phyloP scores from a whole-genome alignment of 192 early-diverging fungal species.

The Coemansia sp. region DNA sequence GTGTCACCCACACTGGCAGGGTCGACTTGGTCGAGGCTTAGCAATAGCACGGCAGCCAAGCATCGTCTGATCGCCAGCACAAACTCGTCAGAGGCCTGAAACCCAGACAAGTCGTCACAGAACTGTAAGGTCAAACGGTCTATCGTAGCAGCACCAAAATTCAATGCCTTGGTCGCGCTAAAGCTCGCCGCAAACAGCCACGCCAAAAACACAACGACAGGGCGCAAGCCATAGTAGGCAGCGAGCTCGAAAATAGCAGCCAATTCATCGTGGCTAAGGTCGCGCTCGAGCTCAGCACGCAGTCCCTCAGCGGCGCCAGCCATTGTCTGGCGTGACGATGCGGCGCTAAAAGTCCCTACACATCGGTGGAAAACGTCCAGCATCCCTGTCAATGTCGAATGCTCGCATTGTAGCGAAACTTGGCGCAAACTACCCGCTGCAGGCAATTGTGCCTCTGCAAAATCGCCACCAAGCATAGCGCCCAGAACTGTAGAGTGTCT shows the following conservation, averaged over 20 bases:
- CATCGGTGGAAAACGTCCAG: conserved; percentile 20
- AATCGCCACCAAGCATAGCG: conserved; percentile 31
- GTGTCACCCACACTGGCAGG: not conserved
- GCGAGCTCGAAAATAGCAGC: conserved; percentile 21
- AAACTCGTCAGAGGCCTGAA: not conserved
- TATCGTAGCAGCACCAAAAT: not conserved
- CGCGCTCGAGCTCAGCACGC: not conserved
- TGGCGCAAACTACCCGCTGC: not conserved
- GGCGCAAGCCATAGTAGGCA: conserved; percentile 24
- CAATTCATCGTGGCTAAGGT: not conserved
- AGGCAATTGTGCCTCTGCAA: conserved; percentile 20
- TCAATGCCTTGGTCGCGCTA: not conserved
- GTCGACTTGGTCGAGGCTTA: conserved; percentile 20
- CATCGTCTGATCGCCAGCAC: not conserved
- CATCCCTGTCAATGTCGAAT: conserved; percentile 11
- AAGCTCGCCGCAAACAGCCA: conserved; percentile 8
- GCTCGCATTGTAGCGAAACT: conserved; percentile 16
- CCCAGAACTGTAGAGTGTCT: conserved; percentile 26
- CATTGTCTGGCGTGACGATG: not conserved
- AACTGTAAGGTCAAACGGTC: conserved; percentile 8
- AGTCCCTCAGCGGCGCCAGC: not conserved
- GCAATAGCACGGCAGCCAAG: conserved; percentile 14
- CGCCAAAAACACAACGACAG: conserved; percentile 11
- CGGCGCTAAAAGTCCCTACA: not conserved
- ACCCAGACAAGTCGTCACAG: conserved; percentile 9